phyloP scores from a whole-genome alignment of 257 asterid species.

The Eucommia ulmoides region DNA sequence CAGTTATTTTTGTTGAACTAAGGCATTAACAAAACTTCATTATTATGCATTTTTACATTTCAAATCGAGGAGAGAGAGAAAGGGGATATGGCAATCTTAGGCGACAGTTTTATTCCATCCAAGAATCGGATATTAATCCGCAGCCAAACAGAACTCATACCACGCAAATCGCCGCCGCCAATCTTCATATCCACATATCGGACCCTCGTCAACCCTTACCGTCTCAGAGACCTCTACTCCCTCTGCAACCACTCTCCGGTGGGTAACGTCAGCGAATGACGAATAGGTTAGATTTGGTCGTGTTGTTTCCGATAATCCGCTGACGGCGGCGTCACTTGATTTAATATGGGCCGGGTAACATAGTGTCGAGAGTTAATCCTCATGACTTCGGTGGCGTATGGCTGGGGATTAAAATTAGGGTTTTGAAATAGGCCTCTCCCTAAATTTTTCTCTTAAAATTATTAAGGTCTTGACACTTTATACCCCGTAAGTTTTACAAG shows the following conservation, averaged over 20 bases:
- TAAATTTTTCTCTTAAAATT: too few species aligned
- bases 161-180: conserved; percentile 37
- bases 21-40: too few species aligned
- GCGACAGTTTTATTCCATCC: conserved; percentile 46
- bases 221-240: conserved; percentile 47
- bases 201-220: conserved; percentile 30
- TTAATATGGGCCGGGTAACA: too few species aligned
- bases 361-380: too few species aligned
- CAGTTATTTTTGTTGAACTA: too few species aligned
- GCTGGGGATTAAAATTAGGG: too few species aligned
- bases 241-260: conserved; percentile 63
- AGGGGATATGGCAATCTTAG: not conserved
- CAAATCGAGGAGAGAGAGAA: not conserved
- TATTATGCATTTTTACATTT: too few species aligned
- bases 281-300: conserved; percentile 78
- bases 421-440: too few species aligned
- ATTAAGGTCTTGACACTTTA: too few species aligned
- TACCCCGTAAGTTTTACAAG: too few species aligned
- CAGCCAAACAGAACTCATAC: too few species aligned
- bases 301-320: conserved; percentile 68
- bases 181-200: conserved; percentile 52
- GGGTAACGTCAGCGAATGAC: conserved; percentile 55
- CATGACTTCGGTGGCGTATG: too few species aligned
- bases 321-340: conserved; percentile 73
- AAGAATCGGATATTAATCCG: conserved; percentile 14